Percentiles rank a stretch among this genome's conserved stretches.
Evolutionary conservation across 2,329 filamentous ascomycete genomes (phyloP).

Genomic region (Aureobasidium namibiae): DNA sequence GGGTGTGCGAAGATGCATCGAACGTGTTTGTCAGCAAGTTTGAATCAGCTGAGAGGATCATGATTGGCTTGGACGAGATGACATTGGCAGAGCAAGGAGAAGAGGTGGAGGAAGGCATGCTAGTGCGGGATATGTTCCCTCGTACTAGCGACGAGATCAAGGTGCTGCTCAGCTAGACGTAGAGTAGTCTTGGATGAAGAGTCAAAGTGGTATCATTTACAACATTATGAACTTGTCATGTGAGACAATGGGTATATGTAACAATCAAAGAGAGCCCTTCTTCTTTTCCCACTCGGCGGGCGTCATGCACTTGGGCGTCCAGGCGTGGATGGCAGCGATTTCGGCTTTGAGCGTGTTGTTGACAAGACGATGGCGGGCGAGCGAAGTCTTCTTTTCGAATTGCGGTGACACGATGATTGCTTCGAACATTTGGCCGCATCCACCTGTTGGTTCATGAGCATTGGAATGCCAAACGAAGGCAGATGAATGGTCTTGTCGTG

Average conservation of each 20-base stretch:
- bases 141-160: constrained; percentile 56
- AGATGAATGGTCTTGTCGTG: neutral
- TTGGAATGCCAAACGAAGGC: no score
- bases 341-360: constrained; percentile 77
- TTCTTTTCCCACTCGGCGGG: constrained; percentile 79
- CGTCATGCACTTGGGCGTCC: constrained; percentile 90
- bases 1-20: constrained; percentile 74
- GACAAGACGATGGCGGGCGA: constrained; percentile 79
- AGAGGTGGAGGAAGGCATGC: constrained; percentile 29
- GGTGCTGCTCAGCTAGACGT: constrained; percentile 49
- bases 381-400: constrained; percentile 51
- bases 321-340: constrained; percentile 86
- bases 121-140: constrained; percentile 51
- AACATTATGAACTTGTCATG: neutral
- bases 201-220: constrained; percentile 2
- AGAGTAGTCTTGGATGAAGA: neutral
- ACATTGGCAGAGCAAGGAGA: constrained; percentile 27
- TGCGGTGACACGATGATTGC: constrained; percentile 55
- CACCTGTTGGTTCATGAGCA: constrained; percentile 39
- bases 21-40: constrained; percentile 81
- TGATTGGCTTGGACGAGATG: constrained; percentile 52
- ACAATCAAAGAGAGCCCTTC: constrained; percentile 26
- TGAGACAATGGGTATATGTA: neutral
- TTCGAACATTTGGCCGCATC: constrained; percentile 63
- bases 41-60: constrained; percentile 56